Base-by-base conservation (phyloP, 495 filamentous ascomycete species). In the Stereocaulon alpinum region DNA sequence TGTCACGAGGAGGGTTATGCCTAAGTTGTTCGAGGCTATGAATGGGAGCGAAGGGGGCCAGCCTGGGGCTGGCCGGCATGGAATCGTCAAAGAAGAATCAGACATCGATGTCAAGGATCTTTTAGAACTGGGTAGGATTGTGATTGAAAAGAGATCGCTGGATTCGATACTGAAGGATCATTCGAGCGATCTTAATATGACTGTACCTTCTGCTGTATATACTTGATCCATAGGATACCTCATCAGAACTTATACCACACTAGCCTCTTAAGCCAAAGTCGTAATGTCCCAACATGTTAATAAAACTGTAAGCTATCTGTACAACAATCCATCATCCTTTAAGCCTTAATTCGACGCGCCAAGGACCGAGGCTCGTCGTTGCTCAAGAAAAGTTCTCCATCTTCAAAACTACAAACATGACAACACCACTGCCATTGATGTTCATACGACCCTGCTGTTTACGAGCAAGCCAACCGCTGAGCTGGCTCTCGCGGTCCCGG, bases 91-190 rank as follows among this genome's bases (percentile, higher is more conserved):
- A 70, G 76, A 79, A 62, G 74, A 82, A 58, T 71, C 71, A 15
- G 88, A 96, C 63, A 86, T 96, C 43, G 92, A 96, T 78, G 90
- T 96, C 43, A 96, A 96, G 79, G 86, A 95, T 72, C 71, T 96
- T 60, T 68, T 98, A 67, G 87, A 93, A 75, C 81, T 86, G 43
- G 87, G 86, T 44, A 80, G 89, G 60, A 73, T 96, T 64, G 82
- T 96, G 54, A 86, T 98, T 65, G 93, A 98, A 80, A 84, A 84
- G 73, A 71, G 72, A 59, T 92, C 90, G 45, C 75, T 98, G 72
- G 80, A 85, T 70, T 73, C 77, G 69, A 84, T 97, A 65, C 75
- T 96, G 69, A 71, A 75, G 65, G 71, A 76, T 50, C 92, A 96
- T 72, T 83, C 86, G 74, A 85, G 80, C 67, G 91, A 96, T 74